These are phyloP conservation scores for Mycena polygramma DNA, from an alignment of 768 basidiomycete genomes.

Conservation along the genomic window DNA sequence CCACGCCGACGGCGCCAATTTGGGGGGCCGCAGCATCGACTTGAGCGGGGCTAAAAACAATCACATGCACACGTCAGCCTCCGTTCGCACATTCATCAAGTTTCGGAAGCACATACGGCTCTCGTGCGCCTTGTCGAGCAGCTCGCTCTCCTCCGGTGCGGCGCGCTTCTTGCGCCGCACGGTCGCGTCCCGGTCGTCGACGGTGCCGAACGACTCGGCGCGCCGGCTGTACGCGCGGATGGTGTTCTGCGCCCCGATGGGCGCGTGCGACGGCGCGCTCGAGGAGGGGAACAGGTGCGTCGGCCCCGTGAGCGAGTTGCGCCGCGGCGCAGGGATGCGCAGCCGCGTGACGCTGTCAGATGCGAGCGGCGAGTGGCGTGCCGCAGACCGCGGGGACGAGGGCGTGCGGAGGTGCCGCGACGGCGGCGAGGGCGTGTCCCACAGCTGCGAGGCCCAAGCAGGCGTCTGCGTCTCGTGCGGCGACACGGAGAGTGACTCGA, in stretches of 20 bases:
- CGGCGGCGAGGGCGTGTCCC: conserved; percentile 61
- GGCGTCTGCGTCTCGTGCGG: conserved; percentile 75
- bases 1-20: conserved; percentile 95
- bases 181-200: conserved; percentile 80
- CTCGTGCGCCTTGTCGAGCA: conserved; percentile 52
- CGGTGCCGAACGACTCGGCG: conserved; percentile 73
- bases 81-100: too few relatives aligned
- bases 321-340: conserved; percentile 54
- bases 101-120: conserved; percentile 55
- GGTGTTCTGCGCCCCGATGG: conserved; percentile 57
- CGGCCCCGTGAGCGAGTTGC: conserved; percentile 59
- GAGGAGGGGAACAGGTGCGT: conserved; percentile 75
- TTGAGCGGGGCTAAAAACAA: conserved; percentile 68
- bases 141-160: too few relatives aligned
- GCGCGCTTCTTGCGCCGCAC: conserved; percentile 57
- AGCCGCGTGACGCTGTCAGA: conserved; percentile 41
- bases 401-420: conserved; percentile 52
- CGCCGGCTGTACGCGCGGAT: conserved; percentile 75
- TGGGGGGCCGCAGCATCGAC: conserved; percentile 87
- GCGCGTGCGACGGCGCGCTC: conserved; percentile 73
- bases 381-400: conserved; percentile 57
- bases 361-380: conserved; percentile 63
- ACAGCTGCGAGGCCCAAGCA: conserved; percentile 76
- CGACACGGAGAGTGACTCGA: conserved; percentile 63
- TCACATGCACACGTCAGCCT: too few relatives aligned